Percentiles rank a stretch among this genome's conserved stretches.
Conservation (phyloP, 208 protist genomes). For the Crithidia brevicula region DNA sequence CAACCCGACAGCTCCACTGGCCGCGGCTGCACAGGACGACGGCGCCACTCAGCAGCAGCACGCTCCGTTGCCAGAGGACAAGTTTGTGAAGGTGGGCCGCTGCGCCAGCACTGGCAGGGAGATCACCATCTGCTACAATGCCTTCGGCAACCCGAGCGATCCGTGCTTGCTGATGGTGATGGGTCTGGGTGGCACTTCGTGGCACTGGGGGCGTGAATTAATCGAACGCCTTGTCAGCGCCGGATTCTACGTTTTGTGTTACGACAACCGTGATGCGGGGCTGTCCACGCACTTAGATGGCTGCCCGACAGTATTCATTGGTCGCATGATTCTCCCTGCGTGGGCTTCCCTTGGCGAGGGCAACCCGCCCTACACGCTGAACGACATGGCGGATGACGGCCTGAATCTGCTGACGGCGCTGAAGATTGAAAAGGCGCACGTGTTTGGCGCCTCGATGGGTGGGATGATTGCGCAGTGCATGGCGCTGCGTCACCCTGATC, state of each 20-base stretch:
- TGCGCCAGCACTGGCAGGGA: constrained; percentile 49
- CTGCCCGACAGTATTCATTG: constrained; percentile 32
- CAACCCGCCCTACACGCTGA: constrained; percentile 58
- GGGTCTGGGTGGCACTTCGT: constrained; percentile 34
- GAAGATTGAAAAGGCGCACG: constrained; percentile 52
- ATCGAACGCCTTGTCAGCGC: constrained; percentile 36
- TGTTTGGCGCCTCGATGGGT: constrained; percentile 72
- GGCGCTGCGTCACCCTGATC: constrained; percentile 50
- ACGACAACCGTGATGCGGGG: constrained; percentile 80
- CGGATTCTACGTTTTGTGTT: constrained; percentile 70
- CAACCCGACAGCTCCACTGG: not conserved
- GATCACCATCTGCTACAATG: constrained; percentile 72
- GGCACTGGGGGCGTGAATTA: constrained; percentile 35
- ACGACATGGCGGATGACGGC: constrained; percentile 74
- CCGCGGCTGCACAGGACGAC: not conserved
- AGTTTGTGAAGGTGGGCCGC: constrained; percentile 46
- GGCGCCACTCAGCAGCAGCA: not conserved
- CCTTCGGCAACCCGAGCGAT: constrained; percentile 48
- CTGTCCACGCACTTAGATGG: constrained; percentile 63
- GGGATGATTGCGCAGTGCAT: constrained; percentile 85
- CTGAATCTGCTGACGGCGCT: constrained; percentile 56
- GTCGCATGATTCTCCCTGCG: constrained; percentile 50
- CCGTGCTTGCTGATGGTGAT: constrained; percentile 68
- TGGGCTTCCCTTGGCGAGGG: constrained; percentile 52
- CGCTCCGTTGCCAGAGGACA: constrained; percentile 48